A percentile compares a stretch with the other conserved stretches of the same genome.
Evolutionary conservation across 306 rosid genomes (phyloP).

Genomic region (Sechiopsis laciniata): DNA sequence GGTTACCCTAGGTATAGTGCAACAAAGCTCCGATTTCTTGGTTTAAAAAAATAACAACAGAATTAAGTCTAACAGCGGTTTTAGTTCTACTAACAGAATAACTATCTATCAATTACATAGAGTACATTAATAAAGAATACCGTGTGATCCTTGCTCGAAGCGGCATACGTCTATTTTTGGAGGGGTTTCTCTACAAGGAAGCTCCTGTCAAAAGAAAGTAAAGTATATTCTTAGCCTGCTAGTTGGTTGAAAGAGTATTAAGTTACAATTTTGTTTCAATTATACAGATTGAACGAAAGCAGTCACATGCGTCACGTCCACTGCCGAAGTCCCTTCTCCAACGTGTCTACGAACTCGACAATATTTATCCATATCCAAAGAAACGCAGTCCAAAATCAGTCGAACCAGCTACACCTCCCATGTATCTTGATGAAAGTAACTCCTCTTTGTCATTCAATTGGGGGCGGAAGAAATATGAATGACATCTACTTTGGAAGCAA

Average conservation of each 20-base stretch:
- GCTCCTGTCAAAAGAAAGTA: no score
- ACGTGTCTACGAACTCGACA: conserved; percentile 77
- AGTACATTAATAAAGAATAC: no score
- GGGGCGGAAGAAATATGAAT: conserved; percentile 41
- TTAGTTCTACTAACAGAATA: no score
- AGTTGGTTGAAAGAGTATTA: neutral
- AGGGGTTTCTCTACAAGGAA: no score
- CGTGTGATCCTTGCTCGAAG: no score
- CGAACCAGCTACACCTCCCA: conserved; percentile 22
- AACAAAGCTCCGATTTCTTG: no score
- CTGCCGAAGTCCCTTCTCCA: conserved; percentile 53
- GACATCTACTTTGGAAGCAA: conserved; percentile 36
- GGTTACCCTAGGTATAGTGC: no score
- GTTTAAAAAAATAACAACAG: no score
- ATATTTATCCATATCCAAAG: conserved; percentile 81
- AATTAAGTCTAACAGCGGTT: no score
- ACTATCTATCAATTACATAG: no score
- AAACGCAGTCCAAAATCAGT: conserved; percentile 33
- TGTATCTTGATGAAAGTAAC: conserved; percentile 31
- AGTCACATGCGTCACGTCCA: conserved; percentile 42
- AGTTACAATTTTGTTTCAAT: conserved; percentile 17
- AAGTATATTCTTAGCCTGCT: neutral
- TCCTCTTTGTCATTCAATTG: conserved; percentile 27
- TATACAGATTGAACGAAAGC: conserved; percentile 55
- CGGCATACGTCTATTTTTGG: no score